Evolutionary conservation across 1,284 basidiomycete genomes (phyloP).

Genomic region (Marasmius tenuissimus): DNA sequence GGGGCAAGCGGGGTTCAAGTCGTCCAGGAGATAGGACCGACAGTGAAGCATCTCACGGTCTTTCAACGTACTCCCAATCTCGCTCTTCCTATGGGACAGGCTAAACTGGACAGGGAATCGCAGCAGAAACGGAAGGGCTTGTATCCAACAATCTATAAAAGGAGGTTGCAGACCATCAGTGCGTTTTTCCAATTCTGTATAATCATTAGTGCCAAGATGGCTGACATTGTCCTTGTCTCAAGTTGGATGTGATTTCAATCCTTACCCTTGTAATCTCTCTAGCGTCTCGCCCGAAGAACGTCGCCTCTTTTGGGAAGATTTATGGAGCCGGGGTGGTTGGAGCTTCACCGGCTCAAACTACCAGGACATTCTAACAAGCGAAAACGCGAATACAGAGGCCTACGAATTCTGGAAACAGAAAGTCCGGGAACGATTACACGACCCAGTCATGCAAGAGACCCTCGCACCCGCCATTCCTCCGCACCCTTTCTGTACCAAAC

Average conservation of each 20-base stretch:
- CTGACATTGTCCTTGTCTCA: background rate
- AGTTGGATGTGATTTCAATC: slow-evolving; percentile 16
- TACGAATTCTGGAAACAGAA: slow-evolving; percentile 26
- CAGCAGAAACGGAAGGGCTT: slow-evolving; percentile 18
- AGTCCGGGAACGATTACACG: slow-evolving; percentile 17
- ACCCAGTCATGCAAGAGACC: slow-evolving; percentile 20
- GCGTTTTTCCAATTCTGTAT: background rate
- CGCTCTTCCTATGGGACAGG: slow-evolving; percentile 22
- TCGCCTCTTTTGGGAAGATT: slow-evolving; percentile 19
- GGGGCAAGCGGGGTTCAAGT: slow-evolving; percentile 27
- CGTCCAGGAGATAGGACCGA: slow-evolving; percentile 21
- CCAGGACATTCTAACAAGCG: slow-evolving; percentile 15
- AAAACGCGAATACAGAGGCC: slow-evolving; percentile 20
- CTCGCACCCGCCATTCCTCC: slow-evolving; percentile 22
- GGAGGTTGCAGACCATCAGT: slow-evolving; percentile 18
- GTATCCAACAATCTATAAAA: slow-evolving; percentile 17
- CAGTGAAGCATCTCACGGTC: slow-evolving; percentile 22
- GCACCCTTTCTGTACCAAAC: slow-evolving; percentile 6
- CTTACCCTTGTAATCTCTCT: slow-evolving; percentile 8
- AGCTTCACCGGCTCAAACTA: slow-evolving; percentile 16
- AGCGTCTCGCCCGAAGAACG: slow-evolving; percentile 21
- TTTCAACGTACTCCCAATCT: slow-evolving; percentile 27
- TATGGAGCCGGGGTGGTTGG: slow-evolving; percentile 23
- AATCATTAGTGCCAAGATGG: background rate
- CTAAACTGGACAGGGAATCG: slow-evolving; percentile 6